Base-by-base conservation (phyloP, 108 stramenopile species). In the Pseudonitzschia multistriata region DNA sequence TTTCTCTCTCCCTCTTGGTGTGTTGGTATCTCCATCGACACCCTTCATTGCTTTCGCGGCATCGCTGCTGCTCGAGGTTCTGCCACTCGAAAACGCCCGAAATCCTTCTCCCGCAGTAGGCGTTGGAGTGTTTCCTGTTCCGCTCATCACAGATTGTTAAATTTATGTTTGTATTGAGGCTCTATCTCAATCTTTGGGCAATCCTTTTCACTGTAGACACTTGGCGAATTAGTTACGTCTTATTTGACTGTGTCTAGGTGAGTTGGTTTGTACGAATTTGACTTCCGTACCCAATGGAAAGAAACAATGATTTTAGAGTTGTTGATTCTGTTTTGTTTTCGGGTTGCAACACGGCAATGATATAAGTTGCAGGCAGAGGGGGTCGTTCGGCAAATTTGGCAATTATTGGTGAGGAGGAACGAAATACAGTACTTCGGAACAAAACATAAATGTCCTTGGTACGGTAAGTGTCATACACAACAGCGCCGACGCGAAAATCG, bases 1-100 rank as follows among this genome's bases (percentile, higher is more conserved):
- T 11, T 54, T 48, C 3, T 70, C 39, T 56, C 69, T 62, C 47
- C 69, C 75, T 35, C 75, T 50, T 45, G 34, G 31, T 30, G 34
- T 64, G 49, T 49, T 52, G 25, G 24, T 33, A 48, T 45, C 40
- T 48, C 45, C 30, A 33, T 48, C 45, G 52, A 52, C 66, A n/a
- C 31, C 27, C 42, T 22, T 65, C 13, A 47, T 37, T 40, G 13
- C 27, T 11, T 21, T n/a, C 22, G 30, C 59, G 33, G 27, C 17
- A 1, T 61, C 52, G 24, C 17, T 30, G 27, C 19, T 25, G 25
- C 42, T 65, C 0, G 47, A 65, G 25, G 0, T 45, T n/a, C 42
- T 65, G n/a, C 6, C 22, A 21, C 24, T 53, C 22, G 21, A 27
- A 24, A 30, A 29, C 10, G 59, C 11, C 17, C 21, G 28, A 11